phyloP scores from a whole-genome alignment of 1,284 basidiomycete genomes.

The Puccinia brachypodii region DNA sequence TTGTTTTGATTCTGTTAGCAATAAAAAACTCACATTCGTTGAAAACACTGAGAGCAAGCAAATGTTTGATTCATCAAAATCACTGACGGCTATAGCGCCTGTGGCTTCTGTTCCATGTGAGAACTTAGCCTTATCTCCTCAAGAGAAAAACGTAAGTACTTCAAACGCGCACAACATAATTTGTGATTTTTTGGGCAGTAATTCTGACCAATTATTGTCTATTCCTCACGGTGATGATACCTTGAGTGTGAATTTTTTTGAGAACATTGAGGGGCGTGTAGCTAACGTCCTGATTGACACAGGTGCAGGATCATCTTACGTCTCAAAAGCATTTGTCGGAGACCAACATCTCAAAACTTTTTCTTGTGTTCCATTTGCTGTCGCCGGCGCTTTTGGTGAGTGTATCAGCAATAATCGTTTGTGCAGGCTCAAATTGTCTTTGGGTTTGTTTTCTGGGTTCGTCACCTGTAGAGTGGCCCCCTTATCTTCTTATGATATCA shows the following conservation, averaged over 20 bases:
- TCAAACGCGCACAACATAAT: no score
- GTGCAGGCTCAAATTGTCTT: background rate
- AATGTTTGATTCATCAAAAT: no score
- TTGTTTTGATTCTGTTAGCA: background rate
- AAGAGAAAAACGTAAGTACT: no score
- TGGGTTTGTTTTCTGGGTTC: background rate
- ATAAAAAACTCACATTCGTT: background rate
- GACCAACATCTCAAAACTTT: background rate
- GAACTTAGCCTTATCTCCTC: no score
- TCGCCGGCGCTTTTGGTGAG: background rate
- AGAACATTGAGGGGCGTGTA: no score
- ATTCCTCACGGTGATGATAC: no score
- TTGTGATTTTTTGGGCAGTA: no score
- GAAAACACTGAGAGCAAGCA: background rate
- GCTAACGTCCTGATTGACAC: no score
- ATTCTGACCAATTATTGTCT: no score
- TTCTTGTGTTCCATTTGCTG: background rate
- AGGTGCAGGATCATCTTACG: background rate
- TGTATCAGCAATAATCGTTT: background rate
- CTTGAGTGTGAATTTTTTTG: no score
- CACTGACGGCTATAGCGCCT: no score
- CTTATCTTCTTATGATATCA: background rate
- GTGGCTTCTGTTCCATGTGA: no score
- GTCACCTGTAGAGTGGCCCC: background rate
- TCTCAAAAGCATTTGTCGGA: background rate